Evolutionary conservation across 2,329 filamentous ascomycete species (phyloP).

Genomic region (Cladosporium sp.): DNA sequence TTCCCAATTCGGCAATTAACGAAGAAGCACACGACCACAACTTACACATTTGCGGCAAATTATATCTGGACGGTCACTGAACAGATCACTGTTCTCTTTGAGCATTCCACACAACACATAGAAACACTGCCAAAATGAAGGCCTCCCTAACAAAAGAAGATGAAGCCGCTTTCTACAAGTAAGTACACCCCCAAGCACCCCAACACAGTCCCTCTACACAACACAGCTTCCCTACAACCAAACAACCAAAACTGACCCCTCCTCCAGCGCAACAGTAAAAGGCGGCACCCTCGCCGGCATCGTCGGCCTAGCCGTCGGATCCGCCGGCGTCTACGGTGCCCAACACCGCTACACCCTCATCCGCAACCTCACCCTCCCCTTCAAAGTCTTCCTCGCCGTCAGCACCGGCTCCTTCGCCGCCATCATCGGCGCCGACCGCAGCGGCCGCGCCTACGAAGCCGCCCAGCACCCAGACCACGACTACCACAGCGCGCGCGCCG

Average conservation of each 20-base stretch:
- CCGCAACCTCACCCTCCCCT: conserved; percentile 78
- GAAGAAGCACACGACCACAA: background rate
- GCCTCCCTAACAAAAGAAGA: conserved; percentile 84
- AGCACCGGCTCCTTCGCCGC: conserved; percentile 76
- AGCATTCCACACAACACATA: conserved; percentile 18
- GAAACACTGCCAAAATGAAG: conserved; percentile 69
- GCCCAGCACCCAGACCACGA: conserved; percentile 65
- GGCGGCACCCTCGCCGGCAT: conserved; percentile 75
- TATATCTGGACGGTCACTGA: background rate
- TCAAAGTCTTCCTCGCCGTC: conserved; percentile 86
- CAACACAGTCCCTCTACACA: too few species aligned
- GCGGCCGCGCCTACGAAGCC: conserved; percentile 70
- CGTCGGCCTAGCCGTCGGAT: conserved; percentile 66
- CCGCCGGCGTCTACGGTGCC: conserved; percentile 66
- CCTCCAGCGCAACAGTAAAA: conserved; percentile 65
- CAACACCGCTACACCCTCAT: conserved; percentile 73
- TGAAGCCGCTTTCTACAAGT: conserved; percentile 81
- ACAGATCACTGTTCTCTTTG: background rate
- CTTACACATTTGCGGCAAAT: background rate
- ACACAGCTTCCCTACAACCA: too few species aligned
- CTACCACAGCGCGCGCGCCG: conserved; percentile 65
- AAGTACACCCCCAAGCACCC: conserved; percentile 32
- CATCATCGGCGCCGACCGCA: conserved; percentile 81
- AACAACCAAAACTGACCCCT: conserved; percentile 9
- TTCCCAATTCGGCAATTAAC: background rate